Base-by-base conservation (phyloP, 2,329 filamentous ascomycete genomes). In the Fusarium succisae region DNA sequence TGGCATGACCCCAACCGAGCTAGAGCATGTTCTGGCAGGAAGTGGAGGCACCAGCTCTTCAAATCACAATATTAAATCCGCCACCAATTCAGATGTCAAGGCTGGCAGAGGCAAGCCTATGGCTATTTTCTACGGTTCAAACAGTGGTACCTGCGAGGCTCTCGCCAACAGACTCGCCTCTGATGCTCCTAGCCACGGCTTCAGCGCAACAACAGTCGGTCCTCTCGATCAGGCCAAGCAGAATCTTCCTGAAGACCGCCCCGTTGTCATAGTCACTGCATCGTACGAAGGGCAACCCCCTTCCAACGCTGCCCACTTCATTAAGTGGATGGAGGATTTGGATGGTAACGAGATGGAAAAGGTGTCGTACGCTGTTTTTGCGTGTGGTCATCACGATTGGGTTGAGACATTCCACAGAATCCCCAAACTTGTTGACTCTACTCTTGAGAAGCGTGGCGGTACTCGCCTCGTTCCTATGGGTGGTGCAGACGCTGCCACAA, bases 251-350 rank as follows among this genome's bases (percentile, higher is more conserved):
- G 89, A 85, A 56, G 85, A 88, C 32, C 85, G 87, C 12, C 92
- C 92, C 0, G 86, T 93, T 0, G 83, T 94, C 30, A 86, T 95
- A 55, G 86, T 95, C 70, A 91, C 91, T 1, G 88, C 93, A 1
- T 91, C 90, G 3, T 95, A 95, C 74, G 93, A 95, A 76, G 93
- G 93, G 2, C 87, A 93, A 62, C 91, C 93, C 0, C 89, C 92
- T 0, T 91, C 94, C 69, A 94, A 95, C 70, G 93, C 93, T 0
- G 86, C 84, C 1, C 86, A 89, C 55, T 95, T 95, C 76, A 87
- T 91, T 30, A 83, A 86, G 24, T 95, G 93, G 93, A 80, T 94
- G 11, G 85, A 90, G 72, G 67, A 65, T 8, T 22, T 77, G 11
- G 83, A 77, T 18, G 82, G 88, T 17, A 83, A 87, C 63, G 85